These are phyloP conservation scores for Kingdonia uniflora DNA, from an alignment of 164 flowering plant genomes.

Conservation along the genomic window DNA sequence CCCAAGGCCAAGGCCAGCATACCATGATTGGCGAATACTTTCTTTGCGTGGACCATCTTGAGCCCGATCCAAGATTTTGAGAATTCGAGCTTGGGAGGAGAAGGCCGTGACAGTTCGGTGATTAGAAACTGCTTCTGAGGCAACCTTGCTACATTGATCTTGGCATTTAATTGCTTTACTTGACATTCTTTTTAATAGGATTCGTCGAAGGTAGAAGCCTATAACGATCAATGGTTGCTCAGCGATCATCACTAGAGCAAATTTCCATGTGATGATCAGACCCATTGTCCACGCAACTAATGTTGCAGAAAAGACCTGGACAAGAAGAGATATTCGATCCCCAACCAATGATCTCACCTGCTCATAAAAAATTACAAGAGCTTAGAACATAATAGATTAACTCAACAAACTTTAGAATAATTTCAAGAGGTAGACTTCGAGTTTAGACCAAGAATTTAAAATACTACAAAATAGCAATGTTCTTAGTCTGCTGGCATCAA, in stretches of 20 bases:
- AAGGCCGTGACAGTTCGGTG: constrained; percentile 2
- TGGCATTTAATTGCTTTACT: neutral
- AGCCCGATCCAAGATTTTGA: neutral
- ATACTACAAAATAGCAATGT: too few species aligned
- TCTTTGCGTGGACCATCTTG: neutral
- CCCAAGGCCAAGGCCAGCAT: constrained; percentile 2
- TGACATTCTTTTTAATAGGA: neutral
- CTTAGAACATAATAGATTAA: too few species aligned
- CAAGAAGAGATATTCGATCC: neutral
- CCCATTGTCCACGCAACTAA: neutral
- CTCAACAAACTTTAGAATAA: too few species aligned
- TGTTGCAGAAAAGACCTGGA: neutral
- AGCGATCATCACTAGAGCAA: neutral
- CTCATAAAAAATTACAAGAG: too few species aligned
- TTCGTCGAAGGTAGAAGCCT: neutral
- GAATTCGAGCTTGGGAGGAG: constrained; percentile 4
- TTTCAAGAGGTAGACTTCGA: too few species aligned
- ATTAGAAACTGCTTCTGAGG: constrained; percentile 1
- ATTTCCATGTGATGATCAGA: neutral
- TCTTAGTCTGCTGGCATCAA: too few species aligned
- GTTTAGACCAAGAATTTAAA: too few species aligned
- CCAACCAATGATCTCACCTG: constrained; percentile 4
- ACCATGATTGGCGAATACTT: constrained; percentile 2
- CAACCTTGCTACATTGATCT: constrained; percentile 3
- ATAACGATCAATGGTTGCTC: neutral